These are phyloP conservation scores for Prunus armeniaca DNA, from an alignment of 306 rosid genomes.

Conservation along the genomic window DNA sequence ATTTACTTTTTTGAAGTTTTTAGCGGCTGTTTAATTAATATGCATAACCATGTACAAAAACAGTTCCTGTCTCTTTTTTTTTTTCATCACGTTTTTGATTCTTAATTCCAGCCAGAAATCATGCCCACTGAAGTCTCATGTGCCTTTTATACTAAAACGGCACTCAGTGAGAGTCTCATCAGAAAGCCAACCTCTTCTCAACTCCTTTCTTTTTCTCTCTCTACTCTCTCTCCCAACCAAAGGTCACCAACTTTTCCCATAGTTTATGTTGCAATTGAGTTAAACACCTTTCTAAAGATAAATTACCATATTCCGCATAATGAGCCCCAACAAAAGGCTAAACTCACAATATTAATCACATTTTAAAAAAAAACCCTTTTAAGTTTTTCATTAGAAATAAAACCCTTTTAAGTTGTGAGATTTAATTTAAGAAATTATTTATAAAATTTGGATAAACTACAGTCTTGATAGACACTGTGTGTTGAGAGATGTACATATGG, in stretches of 20 bases:
- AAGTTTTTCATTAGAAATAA: too few species aligned
- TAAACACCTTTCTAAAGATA: background rate
- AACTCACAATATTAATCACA: too few species aligned
- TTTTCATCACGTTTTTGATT: conserved; percentile 34
- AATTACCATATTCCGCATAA: conserved; percentile 10
- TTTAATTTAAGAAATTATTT: background rate
- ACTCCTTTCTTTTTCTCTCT: conserved; percentile 26
- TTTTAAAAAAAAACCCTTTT: too few species aligned
- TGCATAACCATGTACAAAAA: conserved; percentile 59
- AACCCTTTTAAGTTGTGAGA: background rate
- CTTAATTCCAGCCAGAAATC: conserved; percentile 38
- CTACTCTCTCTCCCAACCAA: conserved; percentile 22
- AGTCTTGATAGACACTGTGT: background rate
- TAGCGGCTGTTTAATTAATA: conserved; percentile 19
- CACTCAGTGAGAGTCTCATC: conserved; percentile 8
- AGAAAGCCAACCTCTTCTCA: conserved; percentile 27
- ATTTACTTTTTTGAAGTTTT: background rate
- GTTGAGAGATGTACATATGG: background rate
- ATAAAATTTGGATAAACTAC: background rate
- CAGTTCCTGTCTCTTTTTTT: conserved; percentile 43
- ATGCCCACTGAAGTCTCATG: conserved; percentile 38
- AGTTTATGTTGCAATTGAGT: conserved; percentile 18
- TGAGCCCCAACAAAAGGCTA: too few species aligned
- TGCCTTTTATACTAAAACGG: conserved; percentile 32
- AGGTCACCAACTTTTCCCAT: conserved; percentile 36